Conservation (phyloP, 768 basidiomycete genomes). For the Russula foetens region DNA sequence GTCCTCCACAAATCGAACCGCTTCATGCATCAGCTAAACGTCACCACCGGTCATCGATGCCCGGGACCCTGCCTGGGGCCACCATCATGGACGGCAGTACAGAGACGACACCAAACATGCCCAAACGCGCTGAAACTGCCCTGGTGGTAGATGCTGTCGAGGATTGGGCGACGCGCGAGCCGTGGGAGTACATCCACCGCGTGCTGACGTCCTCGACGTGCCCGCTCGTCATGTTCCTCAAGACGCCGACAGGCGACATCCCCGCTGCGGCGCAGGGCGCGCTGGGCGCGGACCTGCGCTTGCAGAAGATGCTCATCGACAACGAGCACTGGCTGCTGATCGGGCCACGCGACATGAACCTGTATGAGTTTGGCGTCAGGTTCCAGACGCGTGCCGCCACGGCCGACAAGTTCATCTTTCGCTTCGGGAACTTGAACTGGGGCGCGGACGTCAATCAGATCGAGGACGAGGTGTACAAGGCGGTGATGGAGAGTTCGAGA, state of each 20-base stretch:
- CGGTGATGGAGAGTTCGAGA: background rate
- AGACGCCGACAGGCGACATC: slow-evolving; percentile 2
- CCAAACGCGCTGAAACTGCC: background rate
- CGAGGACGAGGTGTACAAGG: slow-evolving; percentile 10
- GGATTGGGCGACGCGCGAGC: slow-evolving; percentile 17
- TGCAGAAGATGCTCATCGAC: slow-evolving; percentile 6
- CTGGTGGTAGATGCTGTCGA: background rate
- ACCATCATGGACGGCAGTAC: background rate
- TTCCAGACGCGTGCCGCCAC: background rate
- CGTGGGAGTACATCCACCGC: slow-evolving; percentile 16
- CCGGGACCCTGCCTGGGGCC: slow-evolving; percentile 2
- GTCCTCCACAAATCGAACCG: background rate
- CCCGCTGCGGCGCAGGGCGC: background rate
- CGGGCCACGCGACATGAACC: background rate
- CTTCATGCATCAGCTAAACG: background rate
- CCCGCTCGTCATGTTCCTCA: slow-evolving; percentile 10
- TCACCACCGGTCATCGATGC: background rate
- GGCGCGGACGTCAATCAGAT: slow-evolving; percentile 11
- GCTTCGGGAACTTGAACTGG: slow-evolving; percentile 9
- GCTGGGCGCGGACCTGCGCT: background rate
- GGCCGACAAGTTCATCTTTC: background rate
- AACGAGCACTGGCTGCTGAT: slow-evolving; percentile 12
- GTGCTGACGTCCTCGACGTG: slow-evolving; percentile 9
- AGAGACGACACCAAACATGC: background rate
- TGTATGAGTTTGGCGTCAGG: slow-evolving; percentile 1